Conservation (phyloP, 2,329 filamentous ascomycete species). For the Huntiella abstrusa region DNA sequence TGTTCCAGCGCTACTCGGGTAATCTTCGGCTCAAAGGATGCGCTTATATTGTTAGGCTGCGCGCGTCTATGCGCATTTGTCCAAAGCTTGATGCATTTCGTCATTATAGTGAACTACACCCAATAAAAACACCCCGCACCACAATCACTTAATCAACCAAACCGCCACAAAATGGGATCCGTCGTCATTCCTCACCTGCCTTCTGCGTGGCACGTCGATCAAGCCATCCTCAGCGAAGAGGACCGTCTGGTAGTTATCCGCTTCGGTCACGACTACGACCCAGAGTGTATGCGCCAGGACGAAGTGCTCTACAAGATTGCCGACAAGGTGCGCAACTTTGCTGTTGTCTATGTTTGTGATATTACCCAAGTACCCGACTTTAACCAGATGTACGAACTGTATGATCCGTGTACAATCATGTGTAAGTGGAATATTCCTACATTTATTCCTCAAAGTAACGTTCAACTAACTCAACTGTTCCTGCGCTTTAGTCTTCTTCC, state of each 20-base stretch:
- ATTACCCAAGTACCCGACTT: constrained; percentile 82
- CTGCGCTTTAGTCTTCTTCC: constrained; percentile 46
- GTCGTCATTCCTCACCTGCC: constrained; percentile 80
- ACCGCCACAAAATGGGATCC: constrained; percentile 41
- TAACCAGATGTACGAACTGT: constrained; percentile 86
- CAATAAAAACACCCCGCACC: neutral
- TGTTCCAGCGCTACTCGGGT: neutral
- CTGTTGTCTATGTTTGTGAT: constrained; percentile 84
- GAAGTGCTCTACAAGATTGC: constrained; percentile 76
- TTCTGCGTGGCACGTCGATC: constrained; percentile 95
- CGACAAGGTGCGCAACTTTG: constrained; percentile 83
- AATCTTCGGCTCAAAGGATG: neutral
- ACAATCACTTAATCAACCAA: neutral
- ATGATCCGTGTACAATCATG: constrained; percentile 89
- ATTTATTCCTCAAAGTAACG: constrained; percentile 24
- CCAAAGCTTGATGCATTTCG: neutral
- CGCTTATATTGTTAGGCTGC: neutral
- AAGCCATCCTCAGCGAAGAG: constrained; percentile 79
- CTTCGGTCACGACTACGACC: constrained; percentile 74
- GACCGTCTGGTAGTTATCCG: constrained; percentile 86
- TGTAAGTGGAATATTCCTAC: constrained; percentile 30
- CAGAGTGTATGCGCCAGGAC: constrained; percentile 35
- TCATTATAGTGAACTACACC: neutral
- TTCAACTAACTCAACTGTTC: neutral
- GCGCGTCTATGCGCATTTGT: neutral